Evolutionary conservation across 2,329 filamentous ascomycete genomes (phyloP).

Genomic region (Paraphaeosphaeria minitans): DNA sequence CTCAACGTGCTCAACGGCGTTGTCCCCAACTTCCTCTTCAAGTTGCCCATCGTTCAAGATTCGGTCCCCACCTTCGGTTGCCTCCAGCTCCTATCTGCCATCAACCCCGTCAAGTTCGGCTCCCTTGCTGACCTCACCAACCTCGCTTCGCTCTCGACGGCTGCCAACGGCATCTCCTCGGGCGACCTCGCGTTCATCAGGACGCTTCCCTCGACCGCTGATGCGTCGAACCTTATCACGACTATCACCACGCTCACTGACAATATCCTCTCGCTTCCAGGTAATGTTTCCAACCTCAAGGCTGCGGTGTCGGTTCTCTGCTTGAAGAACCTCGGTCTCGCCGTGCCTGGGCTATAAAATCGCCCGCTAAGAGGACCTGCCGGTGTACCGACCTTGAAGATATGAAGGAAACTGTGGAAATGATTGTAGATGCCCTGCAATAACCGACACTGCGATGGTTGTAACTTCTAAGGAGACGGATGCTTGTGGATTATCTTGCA

Average conservation of each 20-base stretch:
- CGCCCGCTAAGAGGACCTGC: too few species aligned
- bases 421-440: too few species aligned
- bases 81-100: slow-evolving; percentile 21
- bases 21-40: slow-evolving; percentile 25
- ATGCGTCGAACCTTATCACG: slow-evolving; percentile 20
- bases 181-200: slow-evolving; percentile 21
- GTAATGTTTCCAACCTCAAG: slow-evolving; percentile 21
- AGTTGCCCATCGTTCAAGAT: slow-evolving; percentile 26
- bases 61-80: slow-evolving; percentile 21
- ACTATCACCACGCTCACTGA: slow-evolving; percentile 18
- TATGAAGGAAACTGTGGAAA: not conserved
- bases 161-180: slow-evolving; percentile 15
- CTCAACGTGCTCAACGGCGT: slow-evolving; percentile 18
- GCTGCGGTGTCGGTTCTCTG: slow-evolving; percentile 13
- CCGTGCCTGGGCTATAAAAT: slow-evolving; percentile 15
- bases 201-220: slow-evolving; percentile 14
- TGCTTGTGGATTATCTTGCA: not conserved
- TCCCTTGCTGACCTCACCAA: slow-evolving; percentile 16
- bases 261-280: slow-evolving; percentile 18
- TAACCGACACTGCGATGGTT: not conserved
- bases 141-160: slow-evolving; percentile 13
- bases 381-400: not conserved
- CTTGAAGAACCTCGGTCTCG: slow-evolving; percentile 21
- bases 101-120: slow-evolving; percentile 25
- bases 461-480: not conserved